Conservation (phyloP, 805 yeast species). For the Candida sanyiensis region DNA sequence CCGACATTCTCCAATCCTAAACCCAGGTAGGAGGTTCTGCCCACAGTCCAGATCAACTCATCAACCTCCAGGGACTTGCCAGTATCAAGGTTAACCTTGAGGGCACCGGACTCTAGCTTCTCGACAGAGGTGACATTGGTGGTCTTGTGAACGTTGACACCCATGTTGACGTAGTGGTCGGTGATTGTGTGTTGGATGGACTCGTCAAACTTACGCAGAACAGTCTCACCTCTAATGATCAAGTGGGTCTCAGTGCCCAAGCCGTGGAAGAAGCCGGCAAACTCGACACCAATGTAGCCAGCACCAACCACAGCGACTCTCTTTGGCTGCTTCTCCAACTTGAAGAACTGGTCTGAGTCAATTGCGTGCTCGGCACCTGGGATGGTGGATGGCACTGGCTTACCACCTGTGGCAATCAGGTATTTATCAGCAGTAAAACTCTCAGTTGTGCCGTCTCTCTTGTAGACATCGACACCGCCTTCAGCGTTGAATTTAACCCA, state of each 20-base stretch:
- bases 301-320: constrained; percentile 95
- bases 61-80: constrained; percentile 57
- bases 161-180: constrained; percentile 72
- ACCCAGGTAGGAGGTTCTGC: constrained; percentile 73
- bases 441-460: constrained; percentile 51
- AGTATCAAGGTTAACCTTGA: constrained; percentile 41
- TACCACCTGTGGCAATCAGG: constrained; percentile 91
- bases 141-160: constrained; percentile 73
- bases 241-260: constrained; percentile 82
- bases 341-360: constrained; percentile 88
- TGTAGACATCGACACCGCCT: constrained; percentile 74
- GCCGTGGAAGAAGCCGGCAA: constrained; percentile 90
- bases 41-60: constrained; percentile 86
- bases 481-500: constrained; percentile 70
- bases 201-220: constrained; percentile 82
- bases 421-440: constrained; percentile 74
- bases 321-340: constrained; percentile 76
- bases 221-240: constrained; percentile 86
- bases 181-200: constrained; percentile 76
- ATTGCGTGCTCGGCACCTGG: constrained; percentile 82
- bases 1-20: constrained; percentile 76
- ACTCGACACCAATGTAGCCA: constrained; percentile 94
- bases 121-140: constrained; percentile 46
- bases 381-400: constrained; percentile 65
- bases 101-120: constrained; percentile 42